Evolutionary conservation across 352 stramenopile genomes (phyloP).

Genomic region (Elongisporangium undulatum): DNA sequence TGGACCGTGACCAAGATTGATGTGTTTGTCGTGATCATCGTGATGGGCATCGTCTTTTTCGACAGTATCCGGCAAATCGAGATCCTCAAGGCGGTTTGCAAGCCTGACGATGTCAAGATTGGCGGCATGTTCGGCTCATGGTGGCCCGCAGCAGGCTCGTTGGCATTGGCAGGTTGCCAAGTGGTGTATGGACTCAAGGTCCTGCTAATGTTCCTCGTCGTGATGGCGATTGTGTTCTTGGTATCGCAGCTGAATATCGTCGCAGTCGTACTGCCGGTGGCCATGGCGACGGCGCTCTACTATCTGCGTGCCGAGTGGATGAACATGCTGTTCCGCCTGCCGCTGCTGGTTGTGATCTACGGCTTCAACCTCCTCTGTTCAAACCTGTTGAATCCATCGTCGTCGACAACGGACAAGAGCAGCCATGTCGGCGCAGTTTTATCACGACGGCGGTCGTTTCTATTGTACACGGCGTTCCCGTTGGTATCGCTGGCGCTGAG

Average conservation of each 20-base stretch:
- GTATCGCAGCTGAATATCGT: constrained; percentile 64
- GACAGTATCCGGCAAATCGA: constrained; percentile 58
- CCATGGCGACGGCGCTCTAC: constrained; percentile 46
- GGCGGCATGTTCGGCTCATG: constrained; percentile 47
- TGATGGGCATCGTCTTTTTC: constrained; percentile 76
- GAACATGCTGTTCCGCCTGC: constrained; percentile 75
- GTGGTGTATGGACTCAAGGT: constrained; percentile 71
- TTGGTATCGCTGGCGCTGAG: constrained; percentile 56
- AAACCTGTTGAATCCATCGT: constrained; percentile 44
- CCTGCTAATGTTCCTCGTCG: constrained; percentile 31
- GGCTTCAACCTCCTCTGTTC: constrained; percentile 59
- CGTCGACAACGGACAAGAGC: constrained; percentile 11
- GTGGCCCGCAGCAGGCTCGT: constrained; percentile 43
- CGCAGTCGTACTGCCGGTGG: constrained; percentile 42
- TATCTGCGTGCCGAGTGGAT: constrained; percentile 71
- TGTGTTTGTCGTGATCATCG: constrained; percentile 64
- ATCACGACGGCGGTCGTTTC: constrained; percentile 1
- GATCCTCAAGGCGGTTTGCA: constrained; percentile 58
- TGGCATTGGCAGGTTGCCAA: constrained; percentile 65
- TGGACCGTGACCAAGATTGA: constrained; percentile 68
- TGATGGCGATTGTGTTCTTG: constrained; percentile 45
- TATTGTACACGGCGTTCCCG: constrained; percentile 67
- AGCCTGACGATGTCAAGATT: constrained; percentile 32
- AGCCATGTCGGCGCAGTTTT: constrained; percentile 1
- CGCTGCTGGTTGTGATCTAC: constrained; percentile 64